Evolutionary conservation across 192 early-diverging fungal genomes (phyloP), one percentile per base, ranked within the genome.

Genomic region (Entomortierella beljakovae): DNA sequence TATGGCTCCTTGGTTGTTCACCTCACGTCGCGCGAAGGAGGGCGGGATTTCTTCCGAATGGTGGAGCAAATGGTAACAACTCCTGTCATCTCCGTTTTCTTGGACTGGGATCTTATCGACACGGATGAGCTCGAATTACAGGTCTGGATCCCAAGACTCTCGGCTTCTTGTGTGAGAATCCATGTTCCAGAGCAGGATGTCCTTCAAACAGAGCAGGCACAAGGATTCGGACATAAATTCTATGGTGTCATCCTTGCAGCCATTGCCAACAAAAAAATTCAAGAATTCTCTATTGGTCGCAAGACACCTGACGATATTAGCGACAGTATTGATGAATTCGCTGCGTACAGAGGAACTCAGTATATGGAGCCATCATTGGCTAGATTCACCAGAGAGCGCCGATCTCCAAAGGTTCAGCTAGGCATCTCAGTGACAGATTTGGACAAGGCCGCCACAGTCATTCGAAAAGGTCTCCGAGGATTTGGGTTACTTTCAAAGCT

Each of bases 211-310:
- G 38, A 18, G 13, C 10, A 26, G 10, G 32, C 34, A 8, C 32
- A 26, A 11, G 61, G 70, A 32, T 68, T 68, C 20, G 65, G 65
- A 2, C 54, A 68, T 29, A 25, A 58, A 11, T 58, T 29, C 29
- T 52, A 33, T n/a, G 28, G 26, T 4, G 49, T 65, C 23, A 58
- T 75, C 40, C 5, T 61, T 13, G 56, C 50, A 11, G 71, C 64
- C 2, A n/a, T 75, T 16, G 43, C 11, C 28, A 76, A 76, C 46
- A 38, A 43, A 23, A 32, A 43, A 4, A 68, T 76, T n/a, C 51
- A 76, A 60, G 73, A 59, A 20, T 76, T 64, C 25, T 33, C 53
- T 3, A 40, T 76, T 28, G 73, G 68, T 31, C 61, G 54, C 28
- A 51, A 50, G 25, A 25, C 20, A 2, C 6, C 61, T 0, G 70